Evolutionary conservation across 331 rosid species (phyloP), one percentile per base, ranked within the genome.

Genomic region (Dryas integrifolia): DNA sequence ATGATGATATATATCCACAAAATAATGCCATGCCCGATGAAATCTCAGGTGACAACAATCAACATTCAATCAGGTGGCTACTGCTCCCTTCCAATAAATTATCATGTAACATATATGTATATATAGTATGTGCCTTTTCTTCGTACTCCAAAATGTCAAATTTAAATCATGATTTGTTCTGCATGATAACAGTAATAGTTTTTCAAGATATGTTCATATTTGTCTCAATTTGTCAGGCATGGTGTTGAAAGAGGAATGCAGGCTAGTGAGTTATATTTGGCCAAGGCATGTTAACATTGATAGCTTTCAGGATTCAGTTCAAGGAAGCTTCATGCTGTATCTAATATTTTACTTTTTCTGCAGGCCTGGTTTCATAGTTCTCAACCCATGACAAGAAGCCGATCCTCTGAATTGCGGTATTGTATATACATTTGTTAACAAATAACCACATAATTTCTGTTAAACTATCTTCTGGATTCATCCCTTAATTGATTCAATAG

Each of bases 301-400:
- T 75, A 73, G 46, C 61, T 40, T 65, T 73, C 46, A 16, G 21
- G 44, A 77, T 61, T 79, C 49, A 39, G 53, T 73, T 65, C 58
- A 18, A 70, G 62, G 50, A 75, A 79, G 46, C 65, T 74, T 84
- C 75, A n/a, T 85, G 21, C 16, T 67, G 26, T 75, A 45, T 64
- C 66, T 77, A 21, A 83, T 70, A 59, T 74, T 69, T 79, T 56
- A 3, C 72, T 59, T 16, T 79, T 47, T 65, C 52, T 68, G 83
- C 90, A 93, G 97, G 96, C 97, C 16, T 93, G 98, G 98, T 91
- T 91, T 83, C 91, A 91, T 55, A 91, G 86, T 67, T 87, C 92
- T 78, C 97, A 91, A 73, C 84, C 97, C n/a, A 84, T 91, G 92
- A 91, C 98, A 67, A 87, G 98, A 87, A 93, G 98, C 80, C 91